Conservation (phyloP, 2,329 filamentous ascomycete genomes). For the Hypoxylon sp. region DNA sequence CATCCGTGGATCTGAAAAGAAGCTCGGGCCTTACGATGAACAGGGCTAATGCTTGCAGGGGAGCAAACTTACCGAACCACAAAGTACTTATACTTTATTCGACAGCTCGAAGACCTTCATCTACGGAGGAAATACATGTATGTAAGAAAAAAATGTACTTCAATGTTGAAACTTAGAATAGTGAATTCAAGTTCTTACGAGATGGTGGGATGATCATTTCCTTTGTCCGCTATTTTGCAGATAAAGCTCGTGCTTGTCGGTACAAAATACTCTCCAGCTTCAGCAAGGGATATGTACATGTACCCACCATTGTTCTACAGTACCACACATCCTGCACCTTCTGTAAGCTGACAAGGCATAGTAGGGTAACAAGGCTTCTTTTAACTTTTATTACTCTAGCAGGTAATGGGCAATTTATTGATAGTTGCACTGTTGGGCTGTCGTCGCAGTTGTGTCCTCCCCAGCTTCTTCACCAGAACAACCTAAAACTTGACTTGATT, state of each 20-base stretch:
- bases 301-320: conserved; percentile 12
- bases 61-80: conserved; percentile 14
- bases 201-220: conserved; percentile 42
- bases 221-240: conserved; percentile 16
- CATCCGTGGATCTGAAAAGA: conserved; percentile 35
- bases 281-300: background rate
- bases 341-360: conserved; percentile 17
- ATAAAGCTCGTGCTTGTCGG: conserved; percentile 36
- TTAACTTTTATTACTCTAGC: background rate
- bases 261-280: conserved; percentile 25
- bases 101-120: conserved; percentile 3
- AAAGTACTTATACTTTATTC: conserved; percentile 25
- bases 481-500: conserved; percentile 4
- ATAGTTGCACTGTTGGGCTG: conserved; percentile 6
- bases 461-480: conserved; percentile 23
- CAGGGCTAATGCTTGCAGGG: conserved; percentile 24
- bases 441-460: background rate
- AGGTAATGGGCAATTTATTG: background rate
- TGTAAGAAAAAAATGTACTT: conserved; percentile 8
- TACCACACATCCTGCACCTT: conserved; percentile 22
- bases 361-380: conserved; percentile 4
- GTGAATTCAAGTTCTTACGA: conserved; percentile 21
- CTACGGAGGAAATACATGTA: background rate
- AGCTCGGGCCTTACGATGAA: conserved; percentile 31
- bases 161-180: background rate